Base-by-base conservation (phyloP, 768 basidiomycete genomes). In the Cyclocybe aegerita region DNA sequence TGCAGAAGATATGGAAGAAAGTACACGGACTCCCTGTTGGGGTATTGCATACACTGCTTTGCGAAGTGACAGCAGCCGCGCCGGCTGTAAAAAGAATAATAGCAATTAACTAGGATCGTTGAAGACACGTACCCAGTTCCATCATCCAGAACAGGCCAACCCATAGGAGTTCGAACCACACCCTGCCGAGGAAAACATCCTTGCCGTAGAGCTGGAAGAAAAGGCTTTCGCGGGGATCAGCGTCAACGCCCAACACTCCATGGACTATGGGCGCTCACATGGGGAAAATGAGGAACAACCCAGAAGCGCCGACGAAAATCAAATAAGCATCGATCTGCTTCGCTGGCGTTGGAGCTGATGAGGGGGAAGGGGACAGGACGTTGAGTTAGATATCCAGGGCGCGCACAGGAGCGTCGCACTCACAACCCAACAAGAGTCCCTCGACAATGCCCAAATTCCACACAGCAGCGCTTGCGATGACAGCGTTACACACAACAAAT, bases 151-250 rank as follows among this genome's bases (percentile, higher is more conserved):
- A 82, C 4, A 83, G 12, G 1, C 70, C 68, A 33, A 83, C 67
- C 87, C 86, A 90, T 16, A 65, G 41, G 56, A 77, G 79, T 61
- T 90, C 88, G 55, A 89, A 85, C 84, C 85, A 88, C 11, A 89
- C 80, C n/a, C 74, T 77, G 16, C 77, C 76, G 15, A 81, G 74
- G 39, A 85, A 62, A 6, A 79, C 65, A 62, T 78, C 68, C 52
- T 68, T 73, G 14, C 75, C 73, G 16, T 78, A 59, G 33, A 88
- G 64, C 64, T 89, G 86, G 35, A 81, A 63, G 54, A 85, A 84
- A 76, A 82, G 39, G 79, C 75, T 61, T 79, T 81, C 48, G n/a
- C 30, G 8, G 10, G 42, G 35, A 37, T 43, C 33, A 41, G 36
- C 4, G n/a, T 23, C 14, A 46, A 43, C 33, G 23, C 36, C n/a